phyloP scores from a whole-genome alignment of 2,329 filamentous ascomycete genomes.

The Microsporum canis region DNA sequence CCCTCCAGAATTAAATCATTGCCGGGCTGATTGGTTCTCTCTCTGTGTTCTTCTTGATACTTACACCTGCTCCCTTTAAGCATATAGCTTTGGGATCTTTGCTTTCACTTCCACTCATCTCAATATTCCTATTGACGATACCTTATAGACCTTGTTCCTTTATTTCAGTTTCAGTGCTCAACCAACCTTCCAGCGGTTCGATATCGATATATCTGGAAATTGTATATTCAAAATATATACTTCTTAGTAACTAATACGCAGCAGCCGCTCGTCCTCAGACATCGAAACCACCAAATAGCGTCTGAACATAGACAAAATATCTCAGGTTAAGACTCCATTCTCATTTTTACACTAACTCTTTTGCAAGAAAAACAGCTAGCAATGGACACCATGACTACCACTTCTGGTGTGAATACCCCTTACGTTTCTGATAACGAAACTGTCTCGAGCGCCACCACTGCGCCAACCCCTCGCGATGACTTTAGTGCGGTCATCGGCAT shows the following conservation, averaged over 20 bases:
- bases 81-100: not conserved
- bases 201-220: slow-evolving; percentile 2
- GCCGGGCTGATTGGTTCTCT: slow-evolving; percentile 8
- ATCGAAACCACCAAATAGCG: not conserved
- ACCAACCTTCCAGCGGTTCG: slow-evolving; percentile 2
- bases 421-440: slow-evolving; percentile 1
- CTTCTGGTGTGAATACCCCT: slow-evolving; percentile 1
- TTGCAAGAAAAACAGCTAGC: not conserved
- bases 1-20: slow-evolving; percentile 4
- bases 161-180: not conserved
- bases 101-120: not conserved
- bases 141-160: not conserved
- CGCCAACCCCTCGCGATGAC: slow-evolving; percentile 4
- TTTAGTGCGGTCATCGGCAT: slow-evolving; percentile 6
- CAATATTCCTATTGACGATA: not conserved
- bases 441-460: slow-evolving; percentile 5
- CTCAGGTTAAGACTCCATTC: not conserved
- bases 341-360: not conserved
- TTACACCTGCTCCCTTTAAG: not conserved
- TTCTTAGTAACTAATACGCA: slow-evolving; percentile 1
- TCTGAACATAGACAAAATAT: not conserved
- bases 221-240: slow-evolving; percentile 1
- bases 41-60: slow-evolving; percentile 5
- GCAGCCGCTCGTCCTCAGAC: not conserved
- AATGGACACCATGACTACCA: slow-evolving; percentile 5